Evolutionary conservation across 1,284 basidiomycete species (phyloP), one percentile per base, ranked within the genome.

Genomic region (Phellopilus nigrolimitatus): DNA sequence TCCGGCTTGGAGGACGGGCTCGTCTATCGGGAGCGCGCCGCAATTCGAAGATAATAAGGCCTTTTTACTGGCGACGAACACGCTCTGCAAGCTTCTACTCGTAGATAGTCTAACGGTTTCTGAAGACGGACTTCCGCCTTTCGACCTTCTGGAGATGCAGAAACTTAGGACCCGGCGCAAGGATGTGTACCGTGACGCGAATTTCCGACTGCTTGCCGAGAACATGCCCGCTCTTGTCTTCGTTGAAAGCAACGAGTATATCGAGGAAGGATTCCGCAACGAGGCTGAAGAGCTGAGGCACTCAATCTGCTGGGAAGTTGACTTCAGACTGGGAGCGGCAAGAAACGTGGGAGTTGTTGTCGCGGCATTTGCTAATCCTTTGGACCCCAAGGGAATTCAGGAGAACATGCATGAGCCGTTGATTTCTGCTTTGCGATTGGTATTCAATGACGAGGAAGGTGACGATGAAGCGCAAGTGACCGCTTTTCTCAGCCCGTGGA

Each of bases 401-500:
- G 80, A 78, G 56, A 69, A 72, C 30, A 65, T 80, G 39, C 79
- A 77, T 49, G 80, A 82, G 51, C 74, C 74, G n/a, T 72, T 84
- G n/a, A 75, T 87, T 25, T 73, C 76, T 51, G 82, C 82, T 3
- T 63, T 88, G 45, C 72, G 78, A 41, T 68, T 80, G 56, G 78
- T 87, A 56, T 66, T 88, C 15, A 77, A 76, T 44, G 81, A 84
- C 58, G 71, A 72, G 4, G 69, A 68, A 17, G 47, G 40, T 36
- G 52, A 54, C 21, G 52, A 54, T 19, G 42, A 46, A 21, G 31
- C 49, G 4, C 44, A 79, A 12, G 71, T 77, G 49, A 75, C 82
- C 4, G 78, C 76, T 19, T 70, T 83, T 33, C 71, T 90, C 21
- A 88, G 84, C 55, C 88, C 87, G 0, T 91, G 88, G 86, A 86